Evolutionary conservation across 2,329 filamentous ascomycete genomes (phyloP), one percentile per base, ranked within the genome.

Genomic region (Karstenula rhodostoma): DNA sequence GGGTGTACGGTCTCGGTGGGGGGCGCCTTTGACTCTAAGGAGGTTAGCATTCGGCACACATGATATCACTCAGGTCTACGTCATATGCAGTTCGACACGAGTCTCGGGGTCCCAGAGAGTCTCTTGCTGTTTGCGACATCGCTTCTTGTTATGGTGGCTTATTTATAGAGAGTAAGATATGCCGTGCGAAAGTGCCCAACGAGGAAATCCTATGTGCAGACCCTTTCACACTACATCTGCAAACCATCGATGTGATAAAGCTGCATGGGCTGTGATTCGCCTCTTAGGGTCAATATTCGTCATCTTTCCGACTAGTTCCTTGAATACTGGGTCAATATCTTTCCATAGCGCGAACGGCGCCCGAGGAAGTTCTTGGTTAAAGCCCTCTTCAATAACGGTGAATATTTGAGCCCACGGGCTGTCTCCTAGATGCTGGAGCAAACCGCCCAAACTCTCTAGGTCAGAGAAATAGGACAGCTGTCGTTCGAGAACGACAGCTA

Each of bases 401-500:
- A 63, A 55, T 23, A 78, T 70, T 23, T 73, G 59, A 32, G 70
- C 67, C 75, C 75, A 82, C 13, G 77, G 78, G 62, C 50, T 63
- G 42, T 63, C 33, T n/a, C 53, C 58, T 42, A 83, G 73, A 63
- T 80, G 75, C 48, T 76, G 71, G 35, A 84, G 63, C 57, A 83
- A 74, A 19, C 71, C 76, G 50, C 75, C 70, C 35, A 82, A 71
- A 48, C 77, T 44, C 37, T 58, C 79, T 37, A 82, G 75, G 60
- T 83, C 78, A 49, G 76, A 79, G 69, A 84, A 84, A 63, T 80
- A 81, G 4, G 80, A 84, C 17, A 83, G 77, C 63, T 83, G 81
- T 19, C 79, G 77, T 61, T 79, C 76, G 48, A 83, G 65, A 25
- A 83, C 77, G 61, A 77, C 68, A 49, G 73, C 73, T 46, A 79